Percentiles rank a stretch among this genome's conserved stretches.
phyloP scores from a whole-genome alignment of 2,329 filamentous ascomycete species.

The Byssochlamys sp. region DNA sequence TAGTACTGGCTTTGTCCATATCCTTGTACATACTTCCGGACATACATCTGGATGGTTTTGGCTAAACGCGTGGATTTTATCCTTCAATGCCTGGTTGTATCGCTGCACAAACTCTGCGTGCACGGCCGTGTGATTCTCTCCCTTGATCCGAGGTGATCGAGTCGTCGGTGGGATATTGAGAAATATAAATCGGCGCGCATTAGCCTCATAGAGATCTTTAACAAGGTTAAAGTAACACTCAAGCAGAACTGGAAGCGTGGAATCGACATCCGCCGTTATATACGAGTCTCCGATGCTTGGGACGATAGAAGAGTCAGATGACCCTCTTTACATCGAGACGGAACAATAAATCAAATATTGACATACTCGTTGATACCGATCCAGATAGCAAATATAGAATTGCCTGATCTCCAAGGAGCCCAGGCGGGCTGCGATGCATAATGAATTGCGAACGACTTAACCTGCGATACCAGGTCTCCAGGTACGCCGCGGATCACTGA shows the following conservation, averaged over 20 bases:
- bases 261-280: slow-evolving; percentile 21
- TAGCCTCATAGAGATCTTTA: slow-evolving; percentile 42
- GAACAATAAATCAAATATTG: too few relatives aligned
- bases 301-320: neutral
- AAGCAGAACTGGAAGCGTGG: slow-evolving; percentile 30
- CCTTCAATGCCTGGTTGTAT: neutral
- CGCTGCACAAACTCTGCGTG: neutral
- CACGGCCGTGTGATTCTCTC: neutral
- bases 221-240: slow-evolving; percentile 36
- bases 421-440: slow-evolving; percentile 25
- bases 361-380: slow-evolving; percentile 27
- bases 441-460: slow-evolving; percentile 33
- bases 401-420: slow-evolving; percentile 17
- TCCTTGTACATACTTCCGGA: neutral
- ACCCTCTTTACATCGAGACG: neutral
- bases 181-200: slow-evolving; percentile 50
- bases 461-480: slow-evolving; percentile 42
- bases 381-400: slow-evolving; percentile 24
- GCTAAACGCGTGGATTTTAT: neutral
- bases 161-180: slow-evolving; percentile 47
- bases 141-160: slow-evolving; percentile 15
- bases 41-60: neutral
- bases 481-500: slow-evolving; percentile 43
- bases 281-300: slow-evolving; percentile 18
- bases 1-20: neutral